These are phyloP conservation scores for Phytophthora ohioensis DNA, from an alignment of 352 stramenopile genomes.

Conservation along the genomic window DNA sequence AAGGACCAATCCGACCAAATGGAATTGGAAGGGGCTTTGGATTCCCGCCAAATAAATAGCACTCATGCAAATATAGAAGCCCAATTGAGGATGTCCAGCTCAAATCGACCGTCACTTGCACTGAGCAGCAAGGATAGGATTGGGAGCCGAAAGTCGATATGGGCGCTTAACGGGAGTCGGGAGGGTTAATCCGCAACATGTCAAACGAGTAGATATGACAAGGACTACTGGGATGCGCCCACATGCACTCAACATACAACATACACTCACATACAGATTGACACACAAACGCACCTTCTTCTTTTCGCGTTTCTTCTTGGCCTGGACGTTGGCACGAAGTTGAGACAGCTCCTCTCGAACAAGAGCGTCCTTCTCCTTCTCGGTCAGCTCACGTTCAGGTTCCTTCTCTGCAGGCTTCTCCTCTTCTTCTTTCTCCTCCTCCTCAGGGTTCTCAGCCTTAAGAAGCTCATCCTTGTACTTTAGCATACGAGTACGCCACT, in stretches of 20 bases:
- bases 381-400: slow-evolving; percentile 67
- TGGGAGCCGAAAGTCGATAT: slow-evolving; percentile 63
- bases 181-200: slow-evolving; percentile 92
- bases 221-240: slow-evolving; percentile 91
- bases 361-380: slow-evolving; percentile 84
- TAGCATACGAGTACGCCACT: slow-evolving; percentile 96
- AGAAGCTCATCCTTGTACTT: slow-evolving; percentile 88
- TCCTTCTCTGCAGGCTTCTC: slow-evolving; percentile 45
- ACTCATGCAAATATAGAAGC: slow-evolving; percentile 27
- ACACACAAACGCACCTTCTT: slow-evolving; percentile 79
- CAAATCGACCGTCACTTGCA: slow-evolving; percentile 82
- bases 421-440: slow-evolving; percentile 50
- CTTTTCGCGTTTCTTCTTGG: slow-evolving; percentile 92
- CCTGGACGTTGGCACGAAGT: slow-evolving; percentile 72
- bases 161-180: slow-evolving; percentile 90
- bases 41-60: slow-evolving; percentile 64
- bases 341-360: slow-evolving; percentile 88
- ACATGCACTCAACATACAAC: slow-evolving; percentile 32
- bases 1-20: slow-evolving; percentile 90
- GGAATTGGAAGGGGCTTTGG: slow-evolving; percentile 87
- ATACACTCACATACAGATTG: slow-evolving; percentile 30
- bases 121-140: slow-evolving; percentile 62
- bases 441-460: slow-evolving; percentile 60
- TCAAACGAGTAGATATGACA: slow-evolving; percentile 78
- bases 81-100: slow-evolving; percentile 53